Base-by-base conservation (phyloP, 371 early-diverging fungal species). In the Mucor irregularis region DNA sequence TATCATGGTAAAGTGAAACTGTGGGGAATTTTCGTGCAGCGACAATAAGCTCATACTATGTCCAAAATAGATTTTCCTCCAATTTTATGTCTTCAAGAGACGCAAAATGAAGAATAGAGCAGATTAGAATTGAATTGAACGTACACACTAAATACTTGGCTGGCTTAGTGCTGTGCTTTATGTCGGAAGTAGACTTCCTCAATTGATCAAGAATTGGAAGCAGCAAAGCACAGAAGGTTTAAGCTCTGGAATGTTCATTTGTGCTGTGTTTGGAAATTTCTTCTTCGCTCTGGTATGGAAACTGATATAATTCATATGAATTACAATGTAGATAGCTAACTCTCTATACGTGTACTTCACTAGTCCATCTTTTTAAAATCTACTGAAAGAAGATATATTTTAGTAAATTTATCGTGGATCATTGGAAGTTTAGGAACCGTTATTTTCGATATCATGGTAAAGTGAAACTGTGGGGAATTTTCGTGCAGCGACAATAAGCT, bases 181-280 rank as follows among this genome's bases (percentile, higher is more conserved):
- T 48, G 56, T 78, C 61, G 63, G 83, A 47, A 72, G 86, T 13
- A 83, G 91, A 38, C 49, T 92, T 19, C 93, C 94, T 1, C 94
- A 93, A 58, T 82, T 93, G 43, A 69, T 85, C 26, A 84, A 83
- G 69, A 90, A 90, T 61, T 80, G 73, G 68, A 62, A 73, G 19
- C 74, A 83, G 31, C 73, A 85, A 66, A 88, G 89, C 8, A 82
- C 83, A 26, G 84, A 89, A 42, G 93, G 93, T 0, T 74, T 94
- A 28, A 83, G 89, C 22, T 56, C 88, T 37, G 76, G 78, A 56
- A 89, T 94, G 87, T 93, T 94, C 62, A 49, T 82, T 16, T 86
- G 85, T 61, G 87, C 90, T n/a, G 81, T 90, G 8, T 50, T 88
- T 54, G 93, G 91, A 16, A 94, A 94, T 67, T 43, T 85, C 1